Conservation (phyloP, 2,329 filamentous ascomycete species). For the Aspergillus quadricinctus region DNA sequence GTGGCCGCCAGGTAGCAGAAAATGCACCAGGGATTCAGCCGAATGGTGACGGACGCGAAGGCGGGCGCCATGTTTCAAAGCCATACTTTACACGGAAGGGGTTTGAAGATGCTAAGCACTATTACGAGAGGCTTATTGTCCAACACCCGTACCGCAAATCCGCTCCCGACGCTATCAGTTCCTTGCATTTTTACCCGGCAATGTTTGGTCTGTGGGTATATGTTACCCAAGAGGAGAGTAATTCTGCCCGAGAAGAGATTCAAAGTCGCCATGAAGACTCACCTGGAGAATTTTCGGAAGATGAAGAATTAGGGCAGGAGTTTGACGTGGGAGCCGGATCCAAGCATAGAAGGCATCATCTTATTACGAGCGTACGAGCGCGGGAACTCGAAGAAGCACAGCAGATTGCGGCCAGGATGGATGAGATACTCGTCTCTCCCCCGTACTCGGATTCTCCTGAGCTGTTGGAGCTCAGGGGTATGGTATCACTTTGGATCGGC, state of each 20-base stretch:
- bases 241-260: conserved; percentile 40
- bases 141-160: conserved; percentile 67
- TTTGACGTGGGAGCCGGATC: conserved; percentile 16
- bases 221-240: conserved; percentile 61
- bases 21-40: conserved; percentile 2
- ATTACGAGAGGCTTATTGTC: conserved; percentile 74
- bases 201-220: conserved; percentile 80
- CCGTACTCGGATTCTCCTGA: conserved; percentile 66
- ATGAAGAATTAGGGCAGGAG: conserved; percentile 25
- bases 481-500: conserved; percentile 69
- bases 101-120: conserved; percentile 58
- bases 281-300: conserved; percentile 27
- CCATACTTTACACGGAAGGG: conserved; percentile 45
- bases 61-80: conserved; percentile 5
- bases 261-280: conserved; percentile 20
- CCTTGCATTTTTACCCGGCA: conserved; percentile 74
- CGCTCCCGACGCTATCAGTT: conserved; percentile 56
- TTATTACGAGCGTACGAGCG: conserved; percentile 37
- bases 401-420: conserved; percentile 64
- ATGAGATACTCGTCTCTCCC: conserved; percentile 62
- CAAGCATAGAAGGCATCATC: conserved; percentile 32
- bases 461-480: conserved; percentile 66
- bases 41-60: conserved; percentile 1
- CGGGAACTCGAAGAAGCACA: conserved; percentile 57
- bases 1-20: conserved; percentile 26